phyloP scores from a whole-genome alignment of 2,329 filamentous ascomycete species.

The Talaromyces funiculosus region DNA sequence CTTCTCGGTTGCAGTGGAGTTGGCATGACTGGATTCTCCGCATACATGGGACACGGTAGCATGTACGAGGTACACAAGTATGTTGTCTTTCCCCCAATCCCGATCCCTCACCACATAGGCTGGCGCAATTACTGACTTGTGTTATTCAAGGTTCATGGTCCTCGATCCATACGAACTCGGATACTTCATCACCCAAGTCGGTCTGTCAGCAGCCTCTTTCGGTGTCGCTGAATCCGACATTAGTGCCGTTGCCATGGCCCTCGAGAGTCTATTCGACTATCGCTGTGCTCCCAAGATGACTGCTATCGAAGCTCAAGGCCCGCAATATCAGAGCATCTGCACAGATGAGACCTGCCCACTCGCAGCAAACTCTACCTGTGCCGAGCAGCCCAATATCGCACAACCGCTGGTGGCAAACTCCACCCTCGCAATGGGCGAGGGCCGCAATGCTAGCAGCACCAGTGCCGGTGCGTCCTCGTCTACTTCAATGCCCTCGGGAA shows the following conservation, averaged over 20 bases:
- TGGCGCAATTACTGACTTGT: background rate
- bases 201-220: conserved; percentile 52
- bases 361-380: conserved; percentile 44
- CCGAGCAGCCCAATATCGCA: conserved; percentile 13
- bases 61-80: conserved; percentile 27
- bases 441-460: conserved; percentile 9
- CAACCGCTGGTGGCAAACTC: conserved; percentile 19
- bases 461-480: background rate
- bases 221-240: conserved; percentile 54
- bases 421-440: conserved; percentile 15
- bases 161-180: conserved; percentile 47
- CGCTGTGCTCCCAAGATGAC: conserved; percentile 46
- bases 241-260: conserved; percentile 43
- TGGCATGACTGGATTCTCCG: conserved; percentile 46
- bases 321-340: conserved; percentile 54
- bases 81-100: background rate
- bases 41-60: conserved; percentile 36
- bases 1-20: conserved; percentile 31
- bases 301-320: conserved; percentile 42
- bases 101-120: background rate
- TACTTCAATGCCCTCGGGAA: background rate
- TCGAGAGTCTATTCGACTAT: conserved; percentile 49
- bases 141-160: conserved; percentile 48
- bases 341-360: conserved; percentile 47
- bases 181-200: conserved; percentile 58